Conservation (phyloP, 164 flowering plant species). For the Chimonanthus salicifolius region DNA sequence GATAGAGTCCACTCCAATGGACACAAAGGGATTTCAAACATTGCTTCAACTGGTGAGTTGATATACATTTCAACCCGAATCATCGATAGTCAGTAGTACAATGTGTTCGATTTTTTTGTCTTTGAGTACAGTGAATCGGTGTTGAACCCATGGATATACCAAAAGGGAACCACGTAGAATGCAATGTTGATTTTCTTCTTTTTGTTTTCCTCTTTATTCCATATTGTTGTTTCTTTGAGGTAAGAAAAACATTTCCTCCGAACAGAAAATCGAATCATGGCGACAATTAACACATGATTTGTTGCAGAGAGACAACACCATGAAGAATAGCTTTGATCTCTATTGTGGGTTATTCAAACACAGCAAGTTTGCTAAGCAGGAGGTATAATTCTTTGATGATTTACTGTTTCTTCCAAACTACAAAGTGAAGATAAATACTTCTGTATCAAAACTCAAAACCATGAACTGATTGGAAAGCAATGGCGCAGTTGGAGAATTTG, state of each 20-base stretch:
- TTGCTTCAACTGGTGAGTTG: conserved; percentile 53
- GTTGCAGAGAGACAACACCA: conserved; percentile 50
- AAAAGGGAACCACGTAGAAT: too few relatives aligned
- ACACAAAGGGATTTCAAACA: conserved; percentile 59
- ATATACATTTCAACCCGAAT: not conserved
- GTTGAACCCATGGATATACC: too few relatives aligned
- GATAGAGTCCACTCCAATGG: conserved; percentile 49
- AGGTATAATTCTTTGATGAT: conserved; percentile 30
- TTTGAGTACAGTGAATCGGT: too few relatives aligned
- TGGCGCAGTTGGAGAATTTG: conserved; percentile 42
- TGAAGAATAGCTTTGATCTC: conserved; percentile 53
- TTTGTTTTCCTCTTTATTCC: too few relatives aligned
- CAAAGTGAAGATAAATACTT: not conserved
- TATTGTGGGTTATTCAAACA: conserved; percentile 54
- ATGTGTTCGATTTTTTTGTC: too few relatives aligned
- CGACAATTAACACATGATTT: not conserved
- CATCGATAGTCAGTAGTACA: not conserved
- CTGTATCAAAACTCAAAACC: not conserved
- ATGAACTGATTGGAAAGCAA: not conserved
- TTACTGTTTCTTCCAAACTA: not conserved
- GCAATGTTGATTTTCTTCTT: too few relatives aligned
- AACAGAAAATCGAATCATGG: too few relatives aligned
- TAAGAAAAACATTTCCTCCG: too few relatives aligned
- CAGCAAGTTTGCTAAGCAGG: conserved; percentile 54
- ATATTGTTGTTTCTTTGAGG: too few relatives aligned